A percentile compares a stretch with the other conserved stretches of the same genome.
Evolutionary conservation across 169 alveolate species (phyloP).

Genomic region (Cryptosporidium ryanae): DNA sequence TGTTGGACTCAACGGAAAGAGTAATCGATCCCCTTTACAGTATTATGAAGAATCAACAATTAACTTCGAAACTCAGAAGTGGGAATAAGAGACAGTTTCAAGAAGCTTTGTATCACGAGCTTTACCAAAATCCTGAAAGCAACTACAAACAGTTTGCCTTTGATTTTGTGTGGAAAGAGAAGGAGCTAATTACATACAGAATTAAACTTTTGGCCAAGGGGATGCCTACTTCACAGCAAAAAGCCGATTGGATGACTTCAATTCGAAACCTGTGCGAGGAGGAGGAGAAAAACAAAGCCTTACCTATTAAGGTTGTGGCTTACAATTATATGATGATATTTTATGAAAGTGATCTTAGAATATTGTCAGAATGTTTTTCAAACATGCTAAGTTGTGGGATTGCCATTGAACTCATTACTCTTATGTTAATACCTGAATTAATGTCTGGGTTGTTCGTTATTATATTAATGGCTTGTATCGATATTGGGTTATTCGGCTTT

Average conservation of each 20-base stretch:
- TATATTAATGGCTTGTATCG: conserved; percentile 79
- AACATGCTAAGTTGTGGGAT: conserved; percentile 80
- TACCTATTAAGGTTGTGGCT: conserved; percentile 77
- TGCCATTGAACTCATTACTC: conserved; percentile 80
- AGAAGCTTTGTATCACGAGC: conserved; percentile 77
- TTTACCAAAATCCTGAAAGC: conserved; percentile 76
- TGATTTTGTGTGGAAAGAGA: conserved; percentile 82
- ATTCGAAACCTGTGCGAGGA: conserved; percentile 49
- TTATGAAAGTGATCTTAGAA: conserved; percentile 81
- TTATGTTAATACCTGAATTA: conserved; percentile 79
- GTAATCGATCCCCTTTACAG: conserved; percentile 78
- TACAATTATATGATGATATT: conserved; percentile 82
- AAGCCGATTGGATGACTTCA: conserved; percentile 81
- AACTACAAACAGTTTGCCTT: conserved; percentile 79
- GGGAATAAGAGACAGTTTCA: conserved; percentile 79
- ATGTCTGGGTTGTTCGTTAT: conserved; percentile 80
- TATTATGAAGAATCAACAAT: conserved; percentile 79
- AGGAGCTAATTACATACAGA: conserved; percentile 78
- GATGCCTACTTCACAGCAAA: conserved; percentile 80
- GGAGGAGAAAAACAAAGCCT: conserved; percentile 20
- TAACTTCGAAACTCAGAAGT: conserved; percentile 76
- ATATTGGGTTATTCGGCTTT: conserved; percentile 82
- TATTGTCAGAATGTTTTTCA: conserved; percentile 78
- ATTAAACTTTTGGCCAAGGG: conserved; percentile 77
- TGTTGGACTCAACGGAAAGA: conserved; percentile 56